Base-by-base conservation (phyloP, 139 green algal species). In the Zygnema circumcarinatum region DNA sequence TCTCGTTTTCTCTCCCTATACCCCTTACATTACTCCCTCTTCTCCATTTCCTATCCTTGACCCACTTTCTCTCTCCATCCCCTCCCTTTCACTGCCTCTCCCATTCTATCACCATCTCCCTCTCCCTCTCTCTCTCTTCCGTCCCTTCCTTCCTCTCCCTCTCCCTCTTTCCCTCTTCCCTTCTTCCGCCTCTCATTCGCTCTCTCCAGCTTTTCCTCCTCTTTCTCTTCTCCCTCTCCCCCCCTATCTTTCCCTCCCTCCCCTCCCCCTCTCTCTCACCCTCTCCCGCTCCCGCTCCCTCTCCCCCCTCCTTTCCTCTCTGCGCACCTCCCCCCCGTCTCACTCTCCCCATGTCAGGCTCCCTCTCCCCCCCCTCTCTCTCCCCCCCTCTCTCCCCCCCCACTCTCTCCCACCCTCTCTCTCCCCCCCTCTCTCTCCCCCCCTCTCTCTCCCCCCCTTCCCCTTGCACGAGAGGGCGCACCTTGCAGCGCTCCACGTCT, bases 311-410 rank as follows among this genome's bases (percentile, higher is more conserved):
- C 47, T 16, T 25, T 62, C 7, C 47, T 62, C n/a, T n/a, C n/a
- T n/a, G n/a, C n/a, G n/a, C n/a, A n/a, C n/a, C n/a, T n/a, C n/a
- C n/a, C n/a, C n/a, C n/a, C n/a, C n/a, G n/a, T n/a, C n/a, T 84
- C 76, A 11, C 35, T 38, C 35, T 16, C 76, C 56, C 35, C 56
- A 82, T 81, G 3, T 16, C 16, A 7, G 7, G 7, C 56, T 7
- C 74, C 40, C 35, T 16, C 33, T 16, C 36, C 56, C 47, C 36
- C 33, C 47, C 35, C 47, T 39, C 39, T 84, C 76, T 11, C 76
- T 72, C 38, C 76, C 36, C 74, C n/a, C 29, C 56, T n/a, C 22
- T 90, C 84, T 90, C 35, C 86, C 67, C 16, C 54, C 54, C 54
- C 54, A 25, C 54, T 72, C 54, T 72, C 54, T 79, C 33, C 3